A percentile compares a stretch with the other conserved stretches of the same genome.
These are phyloP conservation scores for Pythium scleroteichum DNA, from an alignment of 352 stramenopile genomes.

Conservation along the genomic window DNA sequence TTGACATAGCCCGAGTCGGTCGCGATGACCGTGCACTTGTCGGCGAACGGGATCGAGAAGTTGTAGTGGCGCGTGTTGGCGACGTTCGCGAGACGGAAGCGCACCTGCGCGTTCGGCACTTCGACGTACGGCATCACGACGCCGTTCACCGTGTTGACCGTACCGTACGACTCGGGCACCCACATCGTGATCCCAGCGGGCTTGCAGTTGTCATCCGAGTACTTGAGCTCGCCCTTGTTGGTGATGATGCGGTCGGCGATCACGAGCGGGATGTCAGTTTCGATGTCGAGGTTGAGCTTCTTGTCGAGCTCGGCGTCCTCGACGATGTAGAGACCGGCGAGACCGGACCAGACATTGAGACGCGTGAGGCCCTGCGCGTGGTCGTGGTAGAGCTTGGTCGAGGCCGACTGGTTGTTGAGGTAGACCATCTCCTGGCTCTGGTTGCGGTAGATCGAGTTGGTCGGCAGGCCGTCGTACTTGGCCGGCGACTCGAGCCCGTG, in stretches of 20 bases:
- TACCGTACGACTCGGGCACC: slow-evolving; percentile 66
- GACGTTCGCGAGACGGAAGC: slow-evolving; percentile 56
- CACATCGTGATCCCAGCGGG: slow-evolving; percentile 40
- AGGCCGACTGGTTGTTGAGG: slow-evolving; percentile 68
- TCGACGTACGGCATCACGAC: slow-evolving; percentile 72
- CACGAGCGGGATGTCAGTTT: slow-evolving; percentile 60
- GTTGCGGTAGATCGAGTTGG: slow-evolving; percentile 66
- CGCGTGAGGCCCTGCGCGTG: slow-evolving; percentile 67
- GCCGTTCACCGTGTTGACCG: slow-evolving; percentile 65
- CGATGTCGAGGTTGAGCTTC: slow-evolving; percentile 50
- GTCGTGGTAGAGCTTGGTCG: slow-evolving; percentile 76
- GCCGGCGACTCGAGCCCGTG: slow-evolving; percentile 68
- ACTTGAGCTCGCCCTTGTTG: slow-evolving; percentile 54
- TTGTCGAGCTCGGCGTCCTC: slow-evolving; percentile 49
- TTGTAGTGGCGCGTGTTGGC: slow-evolving; percentile 80
- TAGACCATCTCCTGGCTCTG: slow-evolving; percentile 55
- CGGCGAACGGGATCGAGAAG: slow-evolving; percentile 62
- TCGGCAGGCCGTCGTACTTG: slow-evolving; percentile 60
- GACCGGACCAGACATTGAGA: slow-evolving; percentile 64
- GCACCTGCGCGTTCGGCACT: slow-evolving; percentile 56
- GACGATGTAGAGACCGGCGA: slow-evolving; percentile 64
- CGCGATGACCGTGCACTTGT: slow-evolving; percentile 61
- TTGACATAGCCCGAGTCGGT: slow-evolving; percentile 70
- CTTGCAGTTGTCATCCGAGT: slow-evolving; percentile 67
- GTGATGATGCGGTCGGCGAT: slow-evolving; percentile 55